Percentiles rank a stretch among this genome's conserved stretches.
These are phyloP conservation scores for Raphanus raphanistrum DNA, from an alignment of 345 rosid genomes.

Conservation along the genomic window DNA sequence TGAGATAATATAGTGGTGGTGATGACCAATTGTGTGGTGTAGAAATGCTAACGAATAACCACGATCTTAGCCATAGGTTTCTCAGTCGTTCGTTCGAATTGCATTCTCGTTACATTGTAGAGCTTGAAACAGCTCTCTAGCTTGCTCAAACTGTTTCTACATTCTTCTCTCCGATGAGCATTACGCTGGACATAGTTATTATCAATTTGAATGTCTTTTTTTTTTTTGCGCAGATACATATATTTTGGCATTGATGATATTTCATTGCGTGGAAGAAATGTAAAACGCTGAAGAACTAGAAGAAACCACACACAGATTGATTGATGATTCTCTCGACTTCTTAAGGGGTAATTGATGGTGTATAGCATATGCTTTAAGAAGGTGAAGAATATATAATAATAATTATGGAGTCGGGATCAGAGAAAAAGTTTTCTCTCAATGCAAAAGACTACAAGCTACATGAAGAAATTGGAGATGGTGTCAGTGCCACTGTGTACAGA, in stretches of 20 bases:
- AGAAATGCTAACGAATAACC: constrained; percentile 21
- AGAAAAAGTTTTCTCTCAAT: constrained; percentile 68
- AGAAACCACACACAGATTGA: constrained; percentile 55
- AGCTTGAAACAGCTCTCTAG: constrained; percentile 10
- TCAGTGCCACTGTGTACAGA: constrained; percentile 82
- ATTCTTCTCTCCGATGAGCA: neutral
- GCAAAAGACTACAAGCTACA: constrained; percentile 78
- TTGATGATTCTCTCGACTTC: constrained; percentile 35
- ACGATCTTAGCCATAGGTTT: constrained; percentile 1
- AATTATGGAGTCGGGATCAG: constrained; percentile 58
- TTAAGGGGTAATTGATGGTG: constrained; percentile 44
- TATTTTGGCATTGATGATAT: constrained; percentile 31
- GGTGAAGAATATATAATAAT: neutral
- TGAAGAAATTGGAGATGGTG: constrained; percentile 99
- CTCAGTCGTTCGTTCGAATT: neutral
- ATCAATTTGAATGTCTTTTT: constrained; percentile 7
- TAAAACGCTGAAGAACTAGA: constrained; percentile 65
- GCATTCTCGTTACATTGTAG: neutral
- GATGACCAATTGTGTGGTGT: constrained; percentile 27
- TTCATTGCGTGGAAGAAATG: constrained; percentile 40
- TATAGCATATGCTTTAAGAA: constrained; percentile 46
- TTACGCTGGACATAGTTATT: constrained; percentile 8
- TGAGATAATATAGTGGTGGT: constrained; percentile 2
- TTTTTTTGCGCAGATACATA: constrained; percentile 11
- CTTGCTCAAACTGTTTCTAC: neutral